Evolutionary conservation across 1,284 basidiomycete genomes (phyloP).

Genomic region (Cutaneotrichosporon dermatis): DNA sequence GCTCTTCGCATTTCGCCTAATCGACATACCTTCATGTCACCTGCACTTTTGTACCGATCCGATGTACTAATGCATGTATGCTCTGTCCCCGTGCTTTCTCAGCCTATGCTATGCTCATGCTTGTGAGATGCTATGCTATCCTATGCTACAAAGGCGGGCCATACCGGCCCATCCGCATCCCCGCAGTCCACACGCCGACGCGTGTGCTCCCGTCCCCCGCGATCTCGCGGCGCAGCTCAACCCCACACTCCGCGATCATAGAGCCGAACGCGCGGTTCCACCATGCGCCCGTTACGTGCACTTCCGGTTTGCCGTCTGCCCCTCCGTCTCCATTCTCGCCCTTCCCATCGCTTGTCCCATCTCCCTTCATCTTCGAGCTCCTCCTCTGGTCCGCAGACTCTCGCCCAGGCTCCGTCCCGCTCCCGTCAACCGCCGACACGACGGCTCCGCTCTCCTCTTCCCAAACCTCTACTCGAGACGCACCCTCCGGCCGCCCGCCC

Average conservation of each 20-base stretch:
- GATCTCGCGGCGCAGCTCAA: neutral
- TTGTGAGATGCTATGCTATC: no score
- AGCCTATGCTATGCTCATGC: no score
- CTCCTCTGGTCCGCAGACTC: no score
- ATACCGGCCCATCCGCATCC: conserved; percentile 12
- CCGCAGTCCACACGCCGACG: conserved; percentile 16
- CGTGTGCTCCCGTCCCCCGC: neutral
- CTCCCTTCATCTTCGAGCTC: no score
- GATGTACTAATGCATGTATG: conserved; percentile 1
- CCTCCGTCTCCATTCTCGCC: no score
- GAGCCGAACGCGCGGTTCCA: conserved; percentile 13
- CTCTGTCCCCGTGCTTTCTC: neutral
- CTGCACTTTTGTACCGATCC: neutral
- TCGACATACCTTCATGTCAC: no score
- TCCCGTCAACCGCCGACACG: no score
- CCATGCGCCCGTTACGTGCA: conserved; percentile 10
- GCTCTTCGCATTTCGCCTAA: no score
- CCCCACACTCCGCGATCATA: neutral
- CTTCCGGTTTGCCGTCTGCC: neutral
- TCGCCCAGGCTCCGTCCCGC: no score
- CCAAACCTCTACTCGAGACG: no score
- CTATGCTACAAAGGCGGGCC: conserved; percentile 3
- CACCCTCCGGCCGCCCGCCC: neutral
- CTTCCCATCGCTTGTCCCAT: no score
- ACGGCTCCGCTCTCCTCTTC: no score